Evolutionary conservation across 257 asterid genomes (phyloP), one percentile per base, ranked within the genome.

Genomic region (Plantago ovata): DNA sequence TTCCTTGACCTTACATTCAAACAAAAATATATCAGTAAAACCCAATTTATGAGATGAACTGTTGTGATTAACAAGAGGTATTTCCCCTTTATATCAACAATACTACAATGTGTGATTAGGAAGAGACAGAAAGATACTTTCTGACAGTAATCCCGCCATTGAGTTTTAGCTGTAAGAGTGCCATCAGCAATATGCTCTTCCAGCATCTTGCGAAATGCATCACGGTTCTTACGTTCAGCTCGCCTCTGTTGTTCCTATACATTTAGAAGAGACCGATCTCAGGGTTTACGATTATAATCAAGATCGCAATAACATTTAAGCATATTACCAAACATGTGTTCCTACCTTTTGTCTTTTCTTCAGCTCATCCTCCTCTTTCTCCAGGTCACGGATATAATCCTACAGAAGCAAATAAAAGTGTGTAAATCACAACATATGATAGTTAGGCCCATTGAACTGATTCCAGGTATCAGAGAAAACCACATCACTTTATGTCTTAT

Each of bases 311-410:
- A 38, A 40, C 52, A 39, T 33, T 43, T 16, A 55, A 36, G 32
- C 56, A 3, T 8, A 61, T 56, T 32, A 33, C 56, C 65, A 58
- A 39, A 12, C 45, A n/a, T 41, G 57, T 64, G 41, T 5, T 40
- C 51, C 33, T 33, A 89, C 97, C 94, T 84, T 92, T 61, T 86
- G 95, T 72, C 67, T 81, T 75, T 84, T 92, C 80, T 77, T 89
- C 69, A 69, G 95, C 73, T 92, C 97, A 32, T 92, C 97, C 40
- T 92, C 98, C 77, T 85, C 97, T 77, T 78, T 80, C 89, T 88
- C 98, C 77, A 92, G 74, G 72, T 88, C 94, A 76, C 90, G 95
- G 53, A 88, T 82, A 59, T 92, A 92, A 68, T 92, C 98, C 98
- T 92, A 79, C 69, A 78, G 60, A 24, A 61, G 50, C 28, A 50